phyloP scores from a whole-genome alignment of 2,329 filamentous ascomycete species.

The Aspergillus ruber region DNA sequence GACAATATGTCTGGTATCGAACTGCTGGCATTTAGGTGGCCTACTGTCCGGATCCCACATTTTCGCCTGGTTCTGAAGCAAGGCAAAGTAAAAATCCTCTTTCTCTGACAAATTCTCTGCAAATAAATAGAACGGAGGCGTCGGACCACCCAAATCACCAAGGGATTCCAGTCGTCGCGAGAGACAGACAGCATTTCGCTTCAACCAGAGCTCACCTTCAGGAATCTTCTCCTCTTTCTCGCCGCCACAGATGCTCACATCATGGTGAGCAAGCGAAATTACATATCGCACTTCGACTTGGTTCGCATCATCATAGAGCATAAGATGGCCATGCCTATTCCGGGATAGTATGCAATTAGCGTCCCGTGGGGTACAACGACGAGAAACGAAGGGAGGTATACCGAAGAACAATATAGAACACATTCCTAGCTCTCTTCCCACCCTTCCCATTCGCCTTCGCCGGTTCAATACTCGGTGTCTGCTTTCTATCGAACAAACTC shows the following conservation, averaged over 20 bases:
- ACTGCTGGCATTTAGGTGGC: slow-evolving; percentile 65
- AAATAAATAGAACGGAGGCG: slow-evolving; percentile 88
- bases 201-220: slow-evolving; percentile 93
- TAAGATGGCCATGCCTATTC: slow-evolving; percentile 78
- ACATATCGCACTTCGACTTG: slow-evolving; percentile 95
- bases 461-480: slow-evolving; percentile 48
- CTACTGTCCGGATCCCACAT: slow-evolving; percentile 50
- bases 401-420: slow-evolving; percentile 89
- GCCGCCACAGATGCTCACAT: slow-evolving; percentile 75
- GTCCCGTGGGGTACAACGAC: slow-evolving; percentile 2
- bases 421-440: slow-evolving; percentile 64
- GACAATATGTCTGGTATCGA: slow-evolving; percentile 81
- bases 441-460: slow-evolving; percentile 45
- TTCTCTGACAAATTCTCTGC: slow-evolving; percentile 94
- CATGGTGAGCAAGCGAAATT: slow-evolving; percentile 81
- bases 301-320: slow-evolving; percentile 94
- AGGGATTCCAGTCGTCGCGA: slow-evolving; percentile 55
- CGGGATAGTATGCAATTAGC: slow-evolving; percentile 7
- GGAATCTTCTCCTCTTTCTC: slow-evolving; percentile 59
- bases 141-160: slow-evolving; percentile 50
- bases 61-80: slow-evolving; percentile 77
- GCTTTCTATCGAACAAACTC: slow-evolving; percentile 84
- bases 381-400: slow-evolving; percentile 35
- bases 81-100: slow-evolving; percentile 94
- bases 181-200: slow-evolving; percentile 80